Evolutionary conservation across 257 asterid species (phyloP), one percentile per base, ranked within the genome.

Genomic region (Solanum appendiculatum): DNA sequence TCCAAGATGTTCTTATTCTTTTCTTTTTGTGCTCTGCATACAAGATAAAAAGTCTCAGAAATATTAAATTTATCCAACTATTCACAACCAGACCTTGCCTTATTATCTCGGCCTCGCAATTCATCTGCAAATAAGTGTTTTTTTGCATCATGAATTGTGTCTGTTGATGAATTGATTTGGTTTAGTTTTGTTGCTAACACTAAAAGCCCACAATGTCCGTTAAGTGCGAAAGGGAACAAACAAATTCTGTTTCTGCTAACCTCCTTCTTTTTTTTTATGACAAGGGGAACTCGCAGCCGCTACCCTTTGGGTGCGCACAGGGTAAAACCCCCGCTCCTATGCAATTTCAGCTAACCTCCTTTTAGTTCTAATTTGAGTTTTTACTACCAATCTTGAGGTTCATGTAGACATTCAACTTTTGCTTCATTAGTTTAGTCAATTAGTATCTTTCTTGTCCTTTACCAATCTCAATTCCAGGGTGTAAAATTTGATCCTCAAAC

Each of bases 401-500:
- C 60, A 77, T 77, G 56, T 42, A 46, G 60, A 14, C 60, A 15
- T 42, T 77, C 37, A 14, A 14, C 60, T 42, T 77, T 42, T 77
- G 9, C 60, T 25, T 42, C 27, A 25, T 42, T 40, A 77, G 60
- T 77, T 25, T 77, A 77, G 60, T 15, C 64, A 27, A 2, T 78
- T 25, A 3, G 6, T 16, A 44, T 80, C 9, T 56, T 44, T 83
- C 37, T 54, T 21, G 36, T 58, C 40, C 78, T 80, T 6, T 51
- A 64, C 29, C 21, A 27, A 34, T 48, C 29, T 82, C 23, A 70
- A 78, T 72, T 82, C 44, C 88, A 97, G 98, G 98, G 98, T 89
- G 94, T 93, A 54, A 95, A 94, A 87, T 95, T 95, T 91, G 99
- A 97, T 88, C 99, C 99, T 85, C 98, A 97, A 91, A 91, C 95